These are phyloP conservation scores for Verticillium nonalfalfae DNA, from an alignment of 2,329 filamentous ascomycete genomes.

Conservation along the genomic window DNA sequence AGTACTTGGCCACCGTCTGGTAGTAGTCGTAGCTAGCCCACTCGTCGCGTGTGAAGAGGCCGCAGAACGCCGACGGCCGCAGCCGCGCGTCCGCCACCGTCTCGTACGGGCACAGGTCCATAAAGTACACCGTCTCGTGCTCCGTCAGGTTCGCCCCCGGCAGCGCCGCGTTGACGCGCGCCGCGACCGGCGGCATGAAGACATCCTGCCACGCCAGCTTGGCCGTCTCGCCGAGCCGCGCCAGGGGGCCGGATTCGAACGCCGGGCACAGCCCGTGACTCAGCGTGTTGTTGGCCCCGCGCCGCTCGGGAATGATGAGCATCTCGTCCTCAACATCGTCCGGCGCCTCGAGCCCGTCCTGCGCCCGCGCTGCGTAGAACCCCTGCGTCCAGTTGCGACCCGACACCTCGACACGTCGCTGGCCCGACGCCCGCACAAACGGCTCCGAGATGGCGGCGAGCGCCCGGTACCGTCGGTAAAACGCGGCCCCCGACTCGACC, in stretches of 20 bases:
- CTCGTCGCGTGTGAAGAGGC: constrained; percentile 64
- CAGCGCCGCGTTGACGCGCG: constrained; percentile 63
- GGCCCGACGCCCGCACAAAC: constrained; percentile 66
- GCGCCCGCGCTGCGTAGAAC: constrained; percentile 47
- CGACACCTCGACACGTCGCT: constrained; percentile 66
- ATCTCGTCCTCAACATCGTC: constrained; percentile 47
- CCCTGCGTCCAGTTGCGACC: constrained; percentile 71
- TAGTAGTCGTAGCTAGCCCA: constrained; percentile 80
- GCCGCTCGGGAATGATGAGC: constrained; percentile 62
- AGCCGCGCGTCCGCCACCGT: constrained; percentile 59
- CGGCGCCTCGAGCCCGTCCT: constrained; percentile 26
- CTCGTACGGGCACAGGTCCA: constrained; percentile 85
- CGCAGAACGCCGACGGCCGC: constrained; percentile 65
- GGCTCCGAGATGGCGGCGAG: constrained; percentile 54
- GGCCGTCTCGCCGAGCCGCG: constrained; percentile 39
- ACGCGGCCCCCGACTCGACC: constrained; percentile 68
- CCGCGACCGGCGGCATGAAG: constrained; percentile 63
- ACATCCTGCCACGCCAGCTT: constrained; percentile 52
- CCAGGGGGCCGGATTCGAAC: constrained; percentile 57
- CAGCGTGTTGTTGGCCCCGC: constrained; percentile 72
- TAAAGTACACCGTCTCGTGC: constrained; percentile 61
- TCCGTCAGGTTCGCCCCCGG: constrained; percentile 59
- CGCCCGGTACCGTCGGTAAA: constrained; percentile 64
- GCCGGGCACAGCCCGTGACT: constrained; percentile 64
- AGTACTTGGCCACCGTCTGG: constrained; percentile 76